These are phyloP conservation scores for Zygosaccharomyces kombuchaensis DNA, from an alignment of 805 yeast species.

Conservation along the genomic window DNA sequence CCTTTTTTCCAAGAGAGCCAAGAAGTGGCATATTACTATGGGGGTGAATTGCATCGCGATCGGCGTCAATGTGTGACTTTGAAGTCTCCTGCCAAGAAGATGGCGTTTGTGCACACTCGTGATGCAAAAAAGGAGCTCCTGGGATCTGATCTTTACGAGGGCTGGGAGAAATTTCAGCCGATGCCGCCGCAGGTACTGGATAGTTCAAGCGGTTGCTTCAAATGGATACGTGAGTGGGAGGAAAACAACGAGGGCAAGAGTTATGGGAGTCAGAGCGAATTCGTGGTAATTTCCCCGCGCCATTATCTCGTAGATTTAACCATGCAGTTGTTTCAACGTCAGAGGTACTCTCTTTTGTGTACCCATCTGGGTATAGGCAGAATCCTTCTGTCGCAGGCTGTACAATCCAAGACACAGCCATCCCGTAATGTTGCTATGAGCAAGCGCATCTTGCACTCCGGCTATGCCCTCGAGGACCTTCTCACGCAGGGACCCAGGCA, in stretches of 20 bases:
- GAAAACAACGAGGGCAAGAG: background rate
- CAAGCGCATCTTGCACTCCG: slow-evolving; percentile 27
- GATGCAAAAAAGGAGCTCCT: slow-evolving; percentile 16
- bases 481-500: slow-evolving; percentile 12
- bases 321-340: slow-evolving; percentile 23
- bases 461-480: slow-evolving; percentile 32
- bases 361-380: slow-evolving; percentile 18
- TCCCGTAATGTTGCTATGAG: slow-evolving; percentile 11
- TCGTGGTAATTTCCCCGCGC: slow-evolving; percentile 27
- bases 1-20: slow-evolving; percentile 15
- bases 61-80: slow-evolving; percentile 14
- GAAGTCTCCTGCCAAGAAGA: slow-evolving; percentile 5
- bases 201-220: slow-evolving; percentile 21
- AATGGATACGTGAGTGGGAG: slow-evolving; percentile 17
- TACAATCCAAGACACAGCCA: slow-evolving; percentile 6
- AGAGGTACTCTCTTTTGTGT: slow-evolving; percentile 15
- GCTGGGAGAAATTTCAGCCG: slow-evolving; percentile 20
- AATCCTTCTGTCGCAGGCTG: slow-evolving; percentile 23
- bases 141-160: slow-evolving; percentile 24
- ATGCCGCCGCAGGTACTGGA: slow-evolving; percentile 22
- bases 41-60: slow-evolving; percentile 10
- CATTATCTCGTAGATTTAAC: slow-evolving; percentile 30
- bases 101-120: slow-evolving; percentile 5
- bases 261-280: slow-evolving; percentile 10
- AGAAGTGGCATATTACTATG: slow-evolving; percentile 21